Evolutionary conservation across 352 stramenopile genomes (phyloP).

Genomic region (Pythium volutum): DNA sequence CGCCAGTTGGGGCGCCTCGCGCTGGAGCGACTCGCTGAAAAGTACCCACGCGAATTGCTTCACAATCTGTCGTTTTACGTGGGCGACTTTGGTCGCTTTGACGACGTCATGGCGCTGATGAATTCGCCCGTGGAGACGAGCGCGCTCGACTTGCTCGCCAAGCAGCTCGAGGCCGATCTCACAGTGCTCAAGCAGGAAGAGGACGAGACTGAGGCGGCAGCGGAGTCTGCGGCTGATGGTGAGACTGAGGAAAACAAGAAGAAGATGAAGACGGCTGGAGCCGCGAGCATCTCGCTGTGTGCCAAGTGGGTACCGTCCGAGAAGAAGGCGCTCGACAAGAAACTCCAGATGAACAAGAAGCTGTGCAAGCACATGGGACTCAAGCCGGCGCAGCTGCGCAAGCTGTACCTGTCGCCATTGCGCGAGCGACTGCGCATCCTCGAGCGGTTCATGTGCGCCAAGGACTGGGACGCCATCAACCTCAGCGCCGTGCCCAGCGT

Average conservation of each 20-base stretch:
- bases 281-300: conserved; percentile 32
- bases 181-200: conserved; percentile 15
- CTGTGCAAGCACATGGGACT: conserved; percentile 42
- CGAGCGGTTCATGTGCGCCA: conserved; percentile 47
- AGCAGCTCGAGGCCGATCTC: conserved; percentile 35
- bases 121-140: conserved; percentile 33
- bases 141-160: conserved; percentile 36
- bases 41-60: conserved; percentile 30
- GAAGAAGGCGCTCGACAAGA: conserved; percentile 56
- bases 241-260: neutral
- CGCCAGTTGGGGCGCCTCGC: conserved; percentile 35
- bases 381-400: conserved; percentile 36
- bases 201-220: neutral
- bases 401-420: conserved; percentile 43
- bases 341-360: conserved; percentile 48
- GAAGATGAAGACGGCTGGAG: neutral
- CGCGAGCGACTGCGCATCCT: conserved; percentile 38
- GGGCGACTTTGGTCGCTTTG: conserved; percentile 44
- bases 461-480: conserved; percentile 44
- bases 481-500: conserved; percentile 41
- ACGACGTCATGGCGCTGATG: conserved; percentile 45
- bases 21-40: conserved; percentile 35
- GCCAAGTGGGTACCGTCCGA: conserved; percentile 61
- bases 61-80: conserved; percentile 51
- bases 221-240: neutral